Base-by-base conservation (phyloP, 768 basidiomycete genomes). In the Phylloporus rhodoxanthus region DNA sequence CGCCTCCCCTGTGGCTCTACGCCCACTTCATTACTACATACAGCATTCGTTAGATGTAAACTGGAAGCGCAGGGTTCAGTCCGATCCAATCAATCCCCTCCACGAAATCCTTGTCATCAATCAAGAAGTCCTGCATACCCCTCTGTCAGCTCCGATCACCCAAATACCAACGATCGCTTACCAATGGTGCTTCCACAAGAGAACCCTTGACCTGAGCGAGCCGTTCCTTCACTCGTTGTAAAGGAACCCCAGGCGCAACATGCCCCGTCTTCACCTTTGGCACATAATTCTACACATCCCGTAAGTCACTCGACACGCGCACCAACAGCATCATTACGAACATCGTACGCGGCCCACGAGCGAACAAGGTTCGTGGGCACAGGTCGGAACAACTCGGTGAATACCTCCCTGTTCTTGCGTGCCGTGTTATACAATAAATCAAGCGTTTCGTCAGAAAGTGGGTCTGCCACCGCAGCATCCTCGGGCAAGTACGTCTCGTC, bases 331-430 rank as follows among this genome's bases (percentile, higher is more conserved):
- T 48, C 67, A 80, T 37, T 14, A 63, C 60, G 47, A 45, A 87
- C 87, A 45, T 86, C 82, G 63, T 93, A 95, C 5, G 81, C 78
- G 8, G 76, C 70, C 91, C 89, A 93, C 48, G 76, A 75, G 53
- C 83, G 76, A 43, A 94, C 85, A 23, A 85, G 68, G 68, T 96
- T 91, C 11, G 82, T 85, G 4, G 92, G 91, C 14, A 91, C 80
- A n/a, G 87, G 84, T 34, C 82, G 76, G 75, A 95, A 96, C 26
- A 93, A 59, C 69, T 91, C 88, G 5, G 86, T 84, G 58, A 91
- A 95, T 48, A 93, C 76, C 63, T 88, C 85, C 47, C 90, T 75
- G 64, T 97, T 97, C 70, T 69, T 78, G 51, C 76, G 74, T 15
- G 91, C 93, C 0, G 87, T 92, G 30, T 71, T 72, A 34, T 73